Evolutionary conservation across 208 protist genomes (phyloP), one percentile per base, ranked within the genome.

Genomic region (Leishmania lainsoni): DNA sequence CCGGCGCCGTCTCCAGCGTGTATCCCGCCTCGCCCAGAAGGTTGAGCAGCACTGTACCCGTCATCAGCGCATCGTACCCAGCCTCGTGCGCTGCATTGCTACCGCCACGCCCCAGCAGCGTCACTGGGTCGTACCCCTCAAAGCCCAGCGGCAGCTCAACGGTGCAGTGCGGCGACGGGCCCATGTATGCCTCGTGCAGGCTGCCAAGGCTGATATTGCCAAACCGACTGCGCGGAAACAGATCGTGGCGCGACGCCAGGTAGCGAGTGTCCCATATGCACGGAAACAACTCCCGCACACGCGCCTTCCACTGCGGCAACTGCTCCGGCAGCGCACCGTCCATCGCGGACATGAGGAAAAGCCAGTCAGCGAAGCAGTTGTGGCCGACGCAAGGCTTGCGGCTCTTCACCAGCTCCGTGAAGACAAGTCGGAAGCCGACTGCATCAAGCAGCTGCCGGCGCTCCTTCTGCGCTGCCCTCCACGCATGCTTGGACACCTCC

Each of bases 281-380:
- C 45, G 93, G 93, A 83, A 97, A 97, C n/a, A 89, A 54, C 42
- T 77, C 72, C 4, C 61, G 58, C 61, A 87, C 75, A 22, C 85
- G 85, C 52, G 48, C 70, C 81, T 97, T 95, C 79, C 86, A 93
- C 59, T 86, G 75, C 26, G 66, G 35, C 76, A 93, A 78, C 42
- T 69, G 79, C 39, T 74, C 85, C 54, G 92, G 91, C 78, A 94
- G 81, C 59, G 85, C 58, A 17, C 66, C 74, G 63, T 95, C 90
- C 29, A 94, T 74, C 32, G 83, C 80, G 17, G 76, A 39, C 76
- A 93, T 83, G 49, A 95, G 84, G 79, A 95, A 96, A 59, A 96
- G 89, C 75, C 92, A 76, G 78, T 96, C 93, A 29, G 91, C 89
- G 77, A 92, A 91, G 84, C 89, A 95, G 83, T 96, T 95, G 84